Conservation (phyloP, 139 green algal species). For the Pleodorina starrii region DNA sequence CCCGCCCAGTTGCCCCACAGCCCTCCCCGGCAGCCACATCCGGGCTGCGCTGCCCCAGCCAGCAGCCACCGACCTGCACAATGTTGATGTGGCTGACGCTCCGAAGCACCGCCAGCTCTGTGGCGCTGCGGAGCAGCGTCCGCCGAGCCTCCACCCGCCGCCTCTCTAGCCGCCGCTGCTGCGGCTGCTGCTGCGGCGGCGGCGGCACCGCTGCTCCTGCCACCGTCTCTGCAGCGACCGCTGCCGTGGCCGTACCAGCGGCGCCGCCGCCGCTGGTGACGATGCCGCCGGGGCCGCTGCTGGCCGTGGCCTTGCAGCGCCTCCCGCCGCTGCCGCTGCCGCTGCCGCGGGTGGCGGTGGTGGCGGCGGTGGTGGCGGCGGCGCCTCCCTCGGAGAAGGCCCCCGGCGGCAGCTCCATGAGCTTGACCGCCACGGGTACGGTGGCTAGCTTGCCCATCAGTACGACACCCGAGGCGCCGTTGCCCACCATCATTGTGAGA, state of each 20-base stretch:
- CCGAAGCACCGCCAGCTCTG: slow-evolving; percentile 7
- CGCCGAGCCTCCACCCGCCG: background rate
- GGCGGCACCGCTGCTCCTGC: background rate
- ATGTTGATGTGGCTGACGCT: slow-evolving; percentile 27
- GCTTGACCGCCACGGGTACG: slow-evolving; percentile 14
- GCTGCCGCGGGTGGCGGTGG: too few relatives aligned
- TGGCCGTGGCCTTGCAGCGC: too few relatives aligned
- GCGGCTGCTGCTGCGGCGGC: too few relatives aligned
- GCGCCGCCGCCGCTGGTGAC: too few relatives aligned
- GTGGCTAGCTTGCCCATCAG: background rate
- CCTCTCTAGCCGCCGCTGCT: background rate
- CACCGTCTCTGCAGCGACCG: too few relatives aligned
- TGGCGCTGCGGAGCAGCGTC: slow-evolving; percentile 15
- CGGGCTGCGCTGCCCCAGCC: too few relatives aligned
- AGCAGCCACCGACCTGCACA: too few relatives aligned
- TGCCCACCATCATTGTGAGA: background rate
- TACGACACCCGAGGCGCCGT: background rate
- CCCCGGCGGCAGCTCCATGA: background rate
- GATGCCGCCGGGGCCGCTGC: background rate
- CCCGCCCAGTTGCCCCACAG: too few relatives aligned
- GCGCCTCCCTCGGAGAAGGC: background rate
- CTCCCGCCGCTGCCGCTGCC: too few relatives aligned
- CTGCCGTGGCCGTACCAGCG: background rate
- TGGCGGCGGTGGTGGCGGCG: background rate
- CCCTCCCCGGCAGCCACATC: too few relatives aligned